phyloP scores from a whole-genome alignment of 164 flowering plant genomes.

The Vitis amurensis region DNA sequence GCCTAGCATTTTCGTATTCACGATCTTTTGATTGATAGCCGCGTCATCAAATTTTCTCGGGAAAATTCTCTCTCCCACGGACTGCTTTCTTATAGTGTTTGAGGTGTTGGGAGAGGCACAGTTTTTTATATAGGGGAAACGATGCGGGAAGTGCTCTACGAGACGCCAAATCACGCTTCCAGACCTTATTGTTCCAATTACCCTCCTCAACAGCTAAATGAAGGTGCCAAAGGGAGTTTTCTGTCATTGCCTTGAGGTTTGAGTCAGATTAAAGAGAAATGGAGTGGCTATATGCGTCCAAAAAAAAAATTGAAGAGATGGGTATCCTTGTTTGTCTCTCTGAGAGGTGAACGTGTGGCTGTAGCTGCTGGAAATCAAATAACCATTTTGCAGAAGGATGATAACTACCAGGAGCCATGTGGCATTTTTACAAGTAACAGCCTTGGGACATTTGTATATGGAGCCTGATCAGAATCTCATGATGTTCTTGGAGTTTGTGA shows the following conservation, averaged over 20 bases:
- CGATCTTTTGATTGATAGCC: too few relatives aligned
- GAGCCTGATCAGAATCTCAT: constrained; percentile 85
- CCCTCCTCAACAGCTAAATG: constrained; percentile 57
- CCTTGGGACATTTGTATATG: constrained; percentile 43
- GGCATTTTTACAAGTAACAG: constrained; percentile 68
- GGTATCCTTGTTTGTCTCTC: constrained; percentile 67
- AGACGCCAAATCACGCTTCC: constrained; percentile 66
- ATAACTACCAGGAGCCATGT: constrained; percentile 71
- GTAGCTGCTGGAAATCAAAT: constrained; percentile 63
- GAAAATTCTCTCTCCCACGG: too few relatives aligned
- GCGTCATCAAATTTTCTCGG: too few relatives aligned
- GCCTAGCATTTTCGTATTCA: too few relatives aligned
- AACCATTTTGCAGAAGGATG: constrained; percentile 65
- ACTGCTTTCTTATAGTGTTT: constrained; percentile 4
- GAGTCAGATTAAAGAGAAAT: too few relatives aligned
- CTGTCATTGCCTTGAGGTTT: constrained; percentile 43
- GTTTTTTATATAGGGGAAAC: constrained; percentile 26
- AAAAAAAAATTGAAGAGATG: constrained; percentile 38
- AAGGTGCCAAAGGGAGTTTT: constrained; percentile 38
- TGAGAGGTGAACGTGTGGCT: constrained; percentile 58
- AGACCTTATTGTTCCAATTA: constrained; percentile 56
- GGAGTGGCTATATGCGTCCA: constrained; percentile 41
- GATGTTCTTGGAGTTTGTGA: constrained; percentile 78
- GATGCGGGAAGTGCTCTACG: constrained; percentile 53
- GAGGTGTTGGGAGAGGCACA: neutral